Base-by-base conservation (phyloP, 805 yeast species). In the Pichia ethanolica region DNA sequence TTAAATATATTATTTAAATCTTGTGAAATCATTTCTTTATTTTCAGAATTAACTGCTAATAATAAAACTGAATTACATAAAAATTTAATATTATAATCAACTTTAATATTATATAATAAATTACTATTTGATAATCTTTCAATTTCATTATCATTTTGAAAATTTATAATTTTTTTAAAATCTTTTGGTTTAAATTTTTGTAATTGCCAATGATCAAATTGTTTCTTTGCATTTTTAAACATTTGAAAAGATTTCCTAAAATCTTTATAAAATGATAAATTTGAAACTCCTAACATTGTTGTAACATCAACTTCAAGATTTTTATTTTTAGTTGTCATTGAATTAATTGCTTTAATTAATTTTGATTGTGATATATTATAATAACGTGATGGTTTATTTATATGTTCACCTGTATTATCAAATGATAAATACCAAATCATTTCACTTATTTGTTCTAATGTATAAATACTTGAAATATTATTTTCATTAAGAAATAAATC, bases 151-250 rank as follows among this genome's bases (percentile, higher is more conserved):
- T 14, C 11, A n/a, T 9, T 26, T 3, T 33, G 28, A 14, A 27
- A 8, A 10, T 40, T 45, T 11, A 50, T 51, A 20, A 63, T 46
- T 37, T 50, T 50, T 27, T 54, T 48, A 47, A 65, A 65, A 4
- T 63, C 64, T 25, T 59, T 64, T n/a, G 65, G 59, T 45, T 65
- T 61, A 44, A 65, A 64, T 32, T 59, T 58, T 37, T 62, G 60
- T 9, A 65, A 47, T 47, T 63, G 62, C 69, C 69, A 65, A 42
- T 55, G 58, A 45, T 65, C 65, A 46, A 65, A 65, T 44, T 59
- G 57, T 28, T 51, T 55, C 44, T 64, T 62, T 3, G 68, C 68
- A 26, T 59, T 56, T 45, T 61, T 57, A 39, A 58, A 61, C 39
- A 62, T 46, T 14, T 48, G 52, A 39, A 51, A 55, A 2, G 66